Evolutionary conservation across 306 rosid genomes (phyloP).

Genomic region (Abrus pulchellus): DNA sequence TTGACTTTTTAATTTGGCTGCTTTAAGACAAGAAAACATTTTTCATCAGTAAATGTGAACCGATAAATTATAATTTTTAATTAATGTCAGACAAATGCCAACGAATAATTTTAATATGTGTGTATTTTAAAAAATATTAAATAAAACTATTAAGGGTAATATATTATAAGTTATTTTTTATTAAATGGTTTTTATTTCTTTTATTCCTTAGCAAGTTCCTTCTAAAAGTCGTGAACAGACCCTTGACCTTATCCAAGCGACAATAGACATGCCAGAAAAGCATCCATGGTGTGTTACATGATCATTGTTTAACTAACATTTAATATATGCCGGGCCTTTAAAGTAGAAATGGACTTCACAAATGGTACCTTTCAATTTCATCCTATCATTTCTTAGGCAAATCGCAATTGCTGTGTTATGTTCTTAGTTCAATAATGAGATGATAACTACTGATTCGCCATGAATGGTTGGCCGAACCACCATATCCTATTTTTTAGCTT

Average conservation of each 20-base stretch:
- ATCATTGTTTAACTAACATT: slow-evolving; percentile 3
- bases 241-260: slow-evolving; percentile 30
- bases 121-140: neutral
- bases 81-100: neutral
- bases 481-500: slow-evolving; percentile 1
- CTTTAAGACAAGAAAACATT: slow-evolving; percentile 1
- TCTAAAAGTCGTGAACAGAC: slow-evolving; percentile 1
- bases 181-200: neutral
- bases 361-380: slow-evolving; percentile 5
- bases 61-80: neutral
- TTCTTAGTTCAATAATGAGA: slow-evolving; percentile 19
- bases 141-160: neutral
- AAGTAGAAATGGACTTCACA: slow-evolving; percentile 30
- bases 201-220: neutral
- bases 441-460: slow-evolving; percentile 23
- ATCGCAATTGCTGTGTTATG: neutral
- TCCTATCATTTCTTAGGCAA: neutral
- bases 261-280: slow-evolving; percentile 32
- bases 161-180: neutral
- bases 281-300: neutral
- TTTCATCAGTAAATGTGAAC: neutral
- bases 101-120: neutral
- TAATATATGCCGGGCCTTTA: neutral
- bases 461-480: slow-evolving; percentile 36
- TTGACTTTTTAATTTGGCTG: neutral